phyloP scores from a whole-genome alignment of 2,329 filamentous ascomycete species.

The Aureobasidium melanogenum region DNA sequence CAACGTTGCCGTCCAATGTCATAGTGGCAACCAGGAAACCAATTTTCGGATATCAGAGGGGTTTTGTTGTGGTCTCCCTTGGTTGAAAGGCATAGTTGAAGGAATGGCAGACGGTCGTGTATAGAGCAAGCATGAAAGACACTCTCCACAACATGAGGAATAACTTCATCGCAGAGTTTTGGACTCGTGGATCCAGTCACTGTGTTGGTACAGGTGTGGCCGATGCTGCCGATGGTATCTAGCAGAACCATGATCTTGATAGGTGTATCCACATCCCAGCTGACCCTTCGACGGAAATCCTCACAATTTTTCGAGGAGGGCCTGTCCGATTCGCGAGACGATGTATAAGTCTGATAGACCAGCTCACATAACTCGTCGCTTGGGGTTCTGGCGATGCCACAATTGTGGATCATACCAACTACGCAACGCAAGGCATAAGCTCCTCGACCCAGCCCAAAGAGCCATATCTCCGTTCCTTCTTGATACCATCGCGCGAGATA shows the following conservation, averaged over 20 bases:
- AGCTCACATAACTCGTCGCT: slow-evolving; percentile 20
- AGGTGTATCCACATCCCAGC: slow-evolving; percentile 24
- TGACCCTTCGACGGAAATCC: slow-evolving; percentile 16
- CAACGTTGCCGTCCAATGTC: slow-evolving; percentile 28
- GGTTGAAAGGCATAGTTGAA: slow-evolving; percentile 23
- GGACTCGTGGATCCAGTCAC: slow-evolving; percentile 26
- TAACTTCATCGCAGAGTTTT: slow-evolving; percentile 26
- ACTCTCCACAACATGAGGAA: slow-evolving; percentile 23
- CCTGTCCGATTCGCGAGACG: slow-evolving; percentile 21
- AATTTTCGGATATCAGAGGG: slow-evolving; percentile 21
- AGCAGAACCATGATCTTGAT: slow-evolving; percentile 26
- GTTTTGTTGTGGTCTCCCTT: slow-evolving; percentile 11
- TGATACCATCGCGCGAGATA: slow-evolving; percentile 28
- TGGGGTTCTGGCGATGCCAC: slow-evolving; percentile 17
- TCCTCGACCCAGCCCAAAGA: slow-evolving; percentile 34
- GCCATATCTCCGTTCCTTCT: slow-evolving; percentile 26
- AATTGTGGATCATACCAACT: slow-evolving; percentile 30
- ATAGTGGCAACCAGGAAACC: slow-evolving; percentile 31
- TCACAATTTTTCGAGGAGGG: slow-evolving; percentile 20
- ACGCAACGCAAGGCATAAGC: slow-evolving; percentile 33
- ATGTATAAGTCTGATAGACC: slow-evolving; percentile 26
- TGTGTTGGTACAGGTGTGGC: neutral
- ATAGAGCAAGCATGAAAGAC: slow-evolving; percentile 26
- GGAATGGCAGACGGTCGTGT: slow-evolving; percentile 27
- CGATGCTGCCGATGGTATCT: slow-evolving; percentile 26